Evolutionary conservation across 1,139 yeast species (phyloP), one percentile per base, ranked within the genome.

Genomic region (Saccharomycopsis hybrid): DNA sequence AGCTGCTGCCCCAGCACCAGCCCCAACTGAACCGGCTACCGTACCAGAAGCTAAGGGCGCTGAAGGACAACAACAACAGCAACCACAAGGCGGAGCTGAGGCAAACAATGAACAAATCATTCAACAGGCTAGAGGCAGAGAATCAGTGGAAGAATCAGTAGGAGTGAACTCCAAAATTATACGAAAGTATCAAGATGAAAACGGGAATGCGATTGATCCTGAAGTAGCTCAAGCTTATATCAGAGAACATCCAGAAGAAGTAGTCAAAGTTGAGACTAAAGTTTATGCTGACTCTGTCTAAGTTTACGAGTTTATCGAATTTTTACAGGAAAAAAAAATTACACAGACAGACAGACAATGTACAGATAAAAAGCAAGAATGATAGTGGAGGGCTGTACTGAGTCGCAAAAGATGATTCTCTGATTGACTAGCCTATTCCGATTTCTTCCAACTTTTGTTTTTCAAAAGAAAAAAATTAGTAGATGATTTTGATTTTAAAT

Each of bases 191-290:
- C 62, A 64, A 13, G 68, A 65, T 50, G 59, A 57, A 36, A 46
- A 64, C 33, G 68, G 68, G 39, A 64, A 65, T 46, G 56, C 56
- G 18, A 55, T 65, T 35, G 60, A 59, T 31, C 58, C 63, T 33
- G 65, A 61, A 36, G 56, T 60, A 28, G 64, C 63, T 13, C 58
- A 59, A 44, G 43, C 53, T 41, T 52, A 43, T 24, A 37, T 52
- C 18, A 44, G 31, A 24, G 46, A 52, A n/a, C 55, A 52, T 33
- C 55, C 55, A 25, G 55, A 52, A 29, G 49, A 50, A 36, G 46
- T 52, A 25, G 41, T 52, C 37, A 52, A 50, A 36, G 55, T 52
- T 27, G 55, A 52, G 48, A 52, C 55, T 24, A 43, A 43, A 39
- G 43, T 42, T 8, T 31, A 40, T 36, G 39, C 18, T 13, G 39